phyloP scores from a whole-genome alignment of 2,329 filamentous ascomycete genomes.

The Curvularia spicifera region DNA sequence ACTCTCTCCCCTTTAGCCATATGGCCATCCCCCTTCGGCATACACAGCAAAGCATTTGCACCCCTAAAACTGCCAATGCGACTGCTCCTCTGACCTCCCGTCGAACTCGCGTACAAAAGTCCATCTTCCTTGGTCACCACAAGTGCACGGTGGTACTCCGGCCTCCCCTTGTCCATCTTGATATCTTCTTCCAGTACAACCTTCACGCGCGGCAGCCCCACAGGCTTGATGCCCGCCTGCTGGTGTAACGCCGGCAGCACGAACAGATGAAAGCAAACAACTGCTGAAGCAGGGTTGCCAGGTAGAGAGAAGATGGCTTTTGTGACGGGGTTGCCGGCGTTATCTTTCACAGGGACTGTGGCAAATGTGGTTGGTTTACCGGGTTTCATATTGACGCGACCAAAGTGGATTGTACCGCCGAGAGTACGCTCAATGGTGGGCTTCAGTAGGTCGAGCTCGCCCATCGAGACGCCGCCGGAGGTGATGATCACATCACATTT shows the following conservation, averaged over 20 bases:
- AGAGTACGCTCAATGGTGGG: slow-evolving; percentile 90
- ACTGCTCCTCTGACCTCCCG: slow-evolving; percentile 88
- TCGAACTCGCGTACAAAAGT: slow-evolving; percentile 74
- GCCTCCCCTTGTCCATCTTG: slow-evolving; percentile 72
- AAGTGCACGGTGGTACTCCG: slow-evolving; percentile 89
- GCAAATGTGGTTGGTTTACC: slow-evolving; percentile 98
- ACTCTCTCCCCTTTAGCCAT: slow-evolving; percentile 72
- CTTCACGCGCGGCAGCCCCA: slow-evolving; percentile 73
- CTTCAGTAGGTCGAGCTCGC: slow-evolving; percentile 94
- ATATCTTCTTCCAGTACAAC: slow-evolving; percentile 77
- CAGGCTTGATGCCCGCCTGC: slow-evolving; percentile 70
- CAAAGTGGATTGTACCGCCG: slow-evolving; percentile 94
- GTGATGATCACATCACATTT: slow-evolving; percentile 84
- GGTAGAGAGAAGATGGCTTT: slow-evolving; percentile 89
- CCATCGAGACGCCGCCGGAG: slow-evolving; percentile 95
- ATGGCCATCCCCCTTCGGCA: slow-evolving; percentile 70
- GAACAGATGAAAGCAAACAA: slow-evolving; percentile 94
- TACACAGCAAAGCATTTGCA: slow-evolving; percentile 83
- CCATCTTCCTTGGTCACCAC: slow-evolving; percentile 71
- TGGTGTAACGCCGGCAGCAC: slow-evolving; percentile 86
- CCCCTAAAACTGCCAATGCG: slow-evolving; percentile 85
- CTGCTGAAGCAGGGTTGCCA: slow-evolving; percentile 89
- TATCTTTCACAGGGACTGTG: slow-evolving; percentile 71
- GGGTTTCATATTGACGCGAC: slow-evolving; percentile 95
- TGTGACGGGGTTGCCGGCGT: slow-evolving; percentile 60